Conservation (phyloP, 306 rosid species). For the Pyrus communis region DNA sequence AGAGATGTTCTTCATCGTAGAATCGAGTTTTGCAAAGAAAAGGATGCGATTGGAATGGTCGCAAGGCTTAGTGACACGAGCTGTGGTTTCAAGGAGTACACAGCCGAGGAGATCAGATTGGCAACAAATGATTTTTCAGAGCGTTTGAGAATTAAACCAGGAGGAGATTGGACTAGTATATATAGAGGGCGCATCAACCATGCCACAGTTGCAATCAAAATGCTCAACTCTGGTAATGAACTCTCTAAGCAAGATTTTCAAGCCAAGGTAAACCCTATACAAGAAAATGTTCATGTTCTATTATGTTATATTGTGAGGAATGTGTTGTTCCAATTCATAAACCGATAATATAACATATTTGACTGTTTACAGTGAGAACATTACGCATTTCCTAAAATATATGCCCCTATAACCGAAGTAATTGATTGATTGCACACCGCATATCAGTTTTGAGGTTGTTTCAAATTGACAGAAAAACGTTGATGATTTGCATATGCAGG, state of each 20-base stretch:
- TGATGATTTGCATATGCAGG: slow-evolving; percentile 29
- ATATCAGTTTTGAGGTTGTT: not conserved
- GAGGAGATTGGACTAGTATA: slow-evolving; percentile 34
- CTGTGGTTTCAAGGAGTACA: slow-evolving; percentile 45
- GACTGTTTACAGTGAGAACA: not conserved
- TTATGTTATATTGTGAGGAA: not conserved
- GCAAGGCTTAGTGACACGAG: slow-evolving; percentile 30
- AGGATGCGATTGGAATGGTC: slow-evolving; percentile 68
- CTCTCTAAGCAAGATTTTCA: slow-evolving; percentile 39
- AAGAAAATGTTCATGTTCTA: not conserved
- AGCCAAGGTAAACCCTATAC: slow-evolving; percentile 43
- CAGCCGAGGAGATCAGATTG: slow-evolving; percentile 50
- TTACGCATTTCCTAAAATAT: not conserved
- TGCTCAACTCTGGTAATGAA: slow-evolving; percentile 23
- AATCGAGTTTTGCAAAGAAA: slow-evolving; percentile 74
- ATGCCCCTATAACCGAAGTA: too few species aligned
- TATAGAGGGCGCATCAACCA: slow-evolving; percentile 61
- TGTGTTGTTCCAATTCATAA: not conserved
- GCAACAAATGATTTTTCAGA: slow-evolving; percentile 71
- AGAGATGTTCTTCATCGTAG: slow-evolving; percentile 65
- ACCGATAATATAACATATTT: not conserved
- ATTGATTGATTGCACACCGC: not conserved
- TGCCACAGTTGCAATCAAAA: slow-evolving; percentile 51
- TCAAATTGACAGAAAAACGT: not conserved
- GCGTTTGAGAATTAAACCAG: slow-evolving; percentile 47